Conservation (phyloP, 768 basidiomycete genomes). For the Gelatoporia subvermispora region DNA sequence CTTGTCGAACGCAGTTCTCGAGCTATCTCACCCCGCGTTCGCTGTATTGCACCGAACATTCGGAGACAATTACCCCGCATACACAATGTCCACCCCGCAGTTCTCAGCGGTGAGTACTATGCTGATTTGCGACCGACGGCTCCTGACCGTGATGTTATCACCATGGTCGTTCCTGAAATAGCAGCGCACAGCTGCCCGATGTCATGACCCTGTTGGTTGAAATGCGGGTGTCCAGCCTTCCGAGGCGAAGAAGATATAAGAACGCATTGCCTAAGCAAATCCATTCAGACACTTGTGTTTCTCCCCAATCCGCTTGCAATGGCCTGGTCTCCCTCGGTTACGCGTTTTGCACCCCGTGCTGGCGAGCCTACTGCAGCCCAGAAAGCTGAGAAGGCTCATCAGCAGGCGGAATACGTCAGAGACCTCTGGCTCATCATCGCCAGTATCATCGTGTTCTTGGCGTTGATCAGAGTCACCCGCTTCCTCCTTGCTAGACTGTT, state of each 20-base stretch:
- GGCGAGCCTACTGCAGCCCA: conserved; percentile 29
- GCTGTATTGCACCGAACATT: conserved; percentile 25
- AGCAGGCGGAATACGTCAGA: conserved; percentile 33
- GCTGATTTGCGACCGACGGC: too few relatives aligned
- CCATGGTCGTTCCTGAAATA: too few relatives aligned
- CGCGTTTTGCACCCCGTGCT: conserved; percentile 8
- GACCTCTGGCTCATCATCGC: conserved; percentile 38
- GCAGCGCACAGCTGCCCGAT: too few relatives aligned
- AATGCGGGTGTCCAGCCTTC: too few relatives aligned
- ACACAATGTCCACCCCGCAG: conserved; percentile 4
- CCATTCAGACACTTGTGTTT: too few relatives aligned
- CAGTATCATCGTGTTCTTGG: conserved; percentile 32
- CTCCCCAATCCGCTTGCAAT: not conserved
- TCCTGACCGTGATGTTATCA: too few relatives aligned
- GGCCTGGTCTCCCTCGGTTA: conserved; percentile 5
- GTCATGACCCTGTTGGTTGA: too few relatives aligned
- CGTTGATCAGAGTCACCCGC: conserved; percentile 27
- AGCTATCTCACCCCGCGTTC: conserved; percentile 16
- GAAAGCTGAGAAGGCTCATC: conserved; percentile 27
- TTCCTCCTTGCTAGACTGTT: conserved; percentile 6
- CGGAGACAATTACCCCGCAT: conserved; percentile 21
- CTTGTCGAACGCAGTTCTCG: not conserved
- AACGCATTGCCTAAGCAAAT: too few relatives aligned
- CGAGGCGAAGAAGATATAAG: too few relatives aligned
- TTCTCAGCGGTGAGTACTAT: too few relatives aligned